These are phyloP conservation scores for Dujonia santamariae DNA, from an alignment of 1,139 yeast genomes.

Conservation along the genomic window DNA sequence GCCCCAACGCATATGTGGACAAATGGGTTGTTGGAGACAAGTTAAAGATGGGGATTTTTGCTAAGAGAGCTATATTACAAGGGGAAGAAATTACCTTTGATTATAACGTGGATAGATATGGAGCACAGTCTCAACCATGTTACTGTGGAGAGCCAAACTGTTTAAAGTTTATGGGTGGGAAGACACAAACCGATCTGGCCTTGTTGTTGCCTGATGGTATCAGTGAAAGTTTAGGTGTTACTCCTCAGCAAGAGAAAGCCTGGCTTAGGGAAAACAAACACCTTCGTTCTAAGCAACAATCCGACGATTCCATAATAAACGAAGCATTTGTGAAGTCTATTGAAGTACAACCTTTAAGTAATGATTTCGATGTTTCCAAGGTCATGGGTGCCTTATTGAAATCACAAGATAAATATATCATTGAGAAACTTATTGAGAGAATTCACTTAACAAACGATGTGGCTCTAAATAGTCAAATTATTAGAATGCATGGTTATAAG, in stretches of 20 bases:
- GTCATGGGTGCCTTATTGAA: slow-evolving; percentile 83
- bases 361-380: slow-evolving; percentile 63
- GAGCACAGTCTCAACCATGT: slow-evolving; percentile 92
- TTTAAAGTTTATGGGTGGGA: slow-evolving; percentile 92
- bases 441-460: slow-evolving; percentile 55
- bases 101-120: slow-evolving; percentile 94
- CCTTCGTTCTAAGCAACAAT: slow-evolving; percentile 44
- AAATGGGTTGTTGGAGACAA: slow-evolving; percentile 96
- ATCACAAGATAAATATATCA: slow-evolving; percentile 66
- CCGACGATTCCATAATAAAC: slow-evolving; percentile 59
- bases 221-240: slow-evolving; percentile 84
- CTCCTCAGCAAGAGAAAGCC: slow-evolving; percentile 54
- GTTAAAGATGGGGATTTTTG: slow-evolving; percentile 91
- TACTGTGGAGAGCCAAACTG: slow-evolving; percentile 93
- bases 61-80: slow-evolving; percentile 63
- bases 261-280: slow-evolving; percentile 63
- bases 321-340: slow-evolving; percentile 63
- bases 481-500: slow-evolving; percentile 84
- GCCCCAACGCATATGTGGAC: slow-evolving; percentile 91
- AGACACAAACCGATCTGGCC: slow-evolving; percentile 91
- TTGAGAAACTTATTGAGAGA: slow-evolving; percentile 65
- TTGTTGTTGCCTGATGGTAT: slow-evolving; percentile 77
- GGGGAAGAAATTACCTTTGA: slow-evolving; percentile 96
- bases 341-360: slow-evolving; percentile 48
- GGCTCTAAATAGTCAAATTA: slow-evolving; percentile 55